Conservation (phyloP, 1,284 basidiomycete genomes). For the Melampsora abietis-canadensis region DNA sequence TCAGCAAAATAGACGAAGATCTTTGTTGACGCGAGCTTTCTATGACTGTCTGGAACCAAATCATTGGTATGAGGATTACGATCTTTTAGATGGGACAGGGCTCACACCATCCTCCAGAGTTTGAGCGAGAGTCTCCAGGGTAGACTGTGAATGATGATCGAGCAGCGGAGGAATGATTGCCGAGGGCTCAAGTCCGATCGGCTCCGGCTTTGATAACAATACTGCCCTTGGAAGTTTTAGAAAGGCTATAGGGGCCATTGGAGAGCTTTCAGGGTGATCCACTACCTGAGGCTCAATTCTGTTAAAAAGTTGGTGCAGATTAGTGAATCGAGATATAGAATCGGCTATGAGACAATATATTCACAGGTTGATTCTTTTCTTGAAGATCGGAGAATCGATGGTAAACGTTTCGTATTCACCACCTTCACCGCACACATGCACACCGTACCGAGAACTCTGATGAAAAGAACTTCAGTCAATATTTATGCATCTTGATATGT, state of each 20-base stretch:
- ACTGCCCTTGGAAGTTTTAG: slow-evolving; percentile 69
- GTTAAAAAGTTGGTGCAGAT: slow-evolving; percentile 18
- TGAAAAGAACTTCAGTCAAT: neutral
- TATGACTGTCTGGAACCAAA: neutral
- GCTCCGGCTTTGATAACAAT: slow-evolving; percentile 60
- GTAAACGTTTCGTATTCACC: slow-evolving; percentile 97
- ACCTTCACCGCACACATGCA: slow-evolving; percentile 94
- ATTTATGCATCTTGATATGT: neutral
- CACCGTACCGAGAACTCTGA: slow-evolving; percentile 64
- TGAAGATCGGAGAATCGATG: slow-evolving; percentile 84
- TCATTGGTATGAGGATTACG: neutral
- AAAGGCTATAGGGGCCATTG: slow-evolving; percentile 77
- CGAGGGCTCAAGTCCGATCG: slow-evolving; percentile 39
- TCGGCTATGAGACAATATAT: slow-evolving; percentile 49
- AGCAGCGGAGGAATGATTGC: slow-evolving; percentile 60
- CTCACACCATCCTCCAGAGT: slow-evolving; percentile 3
- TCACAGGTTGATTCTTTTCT: slow-evolving; percentile 69
- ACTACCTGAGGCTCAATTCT: slow-evolving; percentile 68
- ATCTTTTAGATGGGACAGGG: slow-evolving; percentile 3
- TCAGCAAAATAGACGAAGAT: neutral
- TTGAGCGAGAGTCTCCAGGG: neutral
- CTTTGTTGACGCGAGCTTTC: slow-evolving; percentile 31
- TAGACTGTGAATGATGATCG: slow-evolving; percentile 52
- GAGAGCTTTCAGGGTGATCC: slow-evolving; percentile 65
- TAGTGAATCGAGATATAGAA: slow-evolving; percentile 33